A percentile compares a stretch with the other conserved stretches of the same genome.
Evolutionary conservation across 2,329 filamentous ascomycete genomes (phyloP).

Genomic region (Davidsoniella eucalypti): DNA sequence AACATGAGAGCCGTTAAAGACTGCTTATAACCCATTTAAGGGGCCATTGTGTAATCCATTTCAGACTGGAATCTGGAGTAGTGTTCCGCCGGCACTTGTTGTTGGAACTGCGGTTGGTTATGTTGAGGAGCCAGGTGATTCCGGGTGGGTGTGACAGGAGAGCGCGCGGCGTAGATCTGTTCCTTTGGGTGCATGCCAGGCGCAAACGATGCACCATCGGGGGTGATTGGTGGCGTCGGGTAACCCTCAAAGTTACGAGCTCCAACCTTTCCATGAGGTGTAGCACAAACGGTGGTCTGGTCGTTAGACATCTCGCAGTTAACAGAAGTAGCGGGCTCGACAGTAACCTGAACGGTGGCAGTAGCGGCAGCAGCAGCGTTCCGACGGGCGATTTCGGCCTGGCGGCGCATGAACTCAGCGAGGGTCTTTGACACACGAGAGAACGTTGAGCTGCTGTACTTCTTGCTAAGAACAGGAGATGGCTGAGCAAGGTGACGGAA

Average conservation of each 20-base stretch:
- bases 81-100: conserved; percentile 9
- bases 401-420: conserved; percentile 41
- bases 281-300: conserved; percentile 47
- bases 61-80: conserved; percentile 9
- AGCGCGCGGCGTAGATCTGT: conserved; percentile 31
- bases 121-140: conserved; percentile 25
- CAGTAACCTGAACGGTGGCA: conserved; percentile 32
- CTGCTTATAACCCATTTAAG: background rate
- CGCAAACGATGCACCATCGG: conserved; percentile 46
- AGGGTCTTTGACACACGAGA: conserved; percentile 39
- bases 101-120: conserved; percentile 16
- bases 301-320: conserved; percentile 30
- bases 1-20: background rate
- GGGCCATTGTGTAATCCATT: conserved; percentile 12
- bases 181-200: conserved; percentile 32
- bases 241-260: conserved; percentile 51
- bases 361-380: conserved; percentile 18
- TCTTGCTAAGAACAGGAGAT: conserved; percentile 39
- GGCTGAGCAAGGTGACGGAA: conserved; percentile 44
- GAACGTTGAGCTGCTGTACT: conserved; percentile 38
- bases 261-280: conserved; percentile 54
- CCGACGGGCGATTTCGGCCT: conserved; percentile 37
- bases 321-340: conserved; percentile 64
- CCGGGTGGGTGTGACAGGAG: conserved; percentile 45
- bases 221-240: conserved; percentile 73